Conservation (phyloP, 73 alveolate species). For the Paramecium tetraurelia region DNA sequence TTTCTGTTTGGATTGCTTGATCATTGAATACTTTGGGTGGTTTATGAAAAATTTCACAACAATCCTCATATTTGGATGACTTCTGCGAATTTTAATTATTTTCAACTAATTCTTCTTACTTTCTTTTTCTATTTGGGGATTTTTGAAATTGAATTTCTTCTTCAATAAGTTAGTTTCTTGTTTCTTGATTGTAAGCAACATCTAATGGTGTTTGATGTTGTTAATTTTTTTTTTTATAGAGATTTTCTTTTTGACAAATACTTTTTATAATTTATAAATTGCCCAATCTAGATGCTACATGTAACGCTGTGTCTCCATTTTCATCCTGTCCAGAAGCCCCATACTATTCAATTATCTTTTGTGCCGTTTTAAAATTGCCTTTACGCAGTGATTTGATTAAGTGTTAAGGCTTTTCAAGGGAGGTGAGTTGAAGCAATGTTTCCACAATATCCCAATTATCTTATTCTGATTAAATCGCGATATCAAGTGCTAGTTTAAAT, state of each 20-base stretch:
- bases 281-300: slow-evolving; percentile 47
- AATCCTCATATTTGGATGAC: background rate
- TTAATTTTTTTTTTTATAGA: background rate
- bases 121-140: background rate
- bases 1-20: background rate
- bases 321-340: slow-evolving; percentile 30
- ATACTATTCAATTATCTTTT: background rate
- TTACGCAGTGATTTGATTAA: background rate
- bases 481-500: background rate
- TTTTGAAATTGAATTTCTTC: background rate
- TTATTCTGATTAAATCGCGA: background rate
- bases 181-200: background rate
- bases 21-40: background rate
- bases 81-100: background rate
- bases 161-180: background rate
- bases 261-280: background rate
- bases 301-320: slow-evolving; percentile 57
- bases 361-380: slow-evolving; percentile 1
- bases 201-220: background rate
- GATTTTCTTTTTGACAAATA: slow-evolving; percentile 1
- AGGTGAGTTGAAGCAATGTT: background rate
- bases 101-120: background rate
- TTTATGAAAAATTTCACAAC: background rate
- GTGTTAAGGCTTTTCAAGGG: slow-evolving; percentile 11
- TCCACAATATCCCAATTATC: slow-evolving; percentile 52